Evolutionary conservation across 2,329 filamentous ascomycete species (phyloP), one percentile per base, ranked within the genome.

Genomic region (Tolypocladium nubicola): DNA sequence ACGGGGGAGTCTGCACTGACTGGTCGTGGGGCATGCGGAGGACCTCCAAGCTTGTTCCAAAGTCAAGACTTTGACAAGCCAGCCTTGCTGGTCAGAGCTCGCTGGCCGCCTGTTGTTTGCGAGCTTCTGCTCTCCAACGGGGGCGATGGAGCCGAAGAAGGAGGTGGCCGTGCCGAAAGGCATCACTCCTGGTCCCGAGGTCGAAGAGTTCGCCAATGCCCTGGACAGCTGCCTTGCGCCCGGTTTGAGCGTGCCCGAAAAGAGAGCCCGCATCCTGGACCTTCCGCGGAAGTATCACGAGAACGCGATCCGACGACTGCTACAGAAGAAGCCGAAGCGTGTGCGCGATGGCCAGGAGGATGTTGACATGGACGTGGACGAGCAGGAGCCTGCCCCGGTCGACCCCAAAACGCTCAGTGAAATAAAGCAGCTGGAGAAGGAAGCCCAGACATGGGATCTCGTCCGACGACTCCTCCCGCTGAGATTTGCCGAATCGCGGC

Each of bases 401-500:
- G 21, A 53, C 21, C 10, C 40, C 13, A 53, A 55, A 14, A 57
- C 63, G 5, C 38, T 59, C 21, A 64, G 66, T 16, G 65, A 70
- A 53, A 66, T 63, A 53, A 67, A 61, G 80, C 66, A 81, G 57
- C 87, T 90, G 79, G 85, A 95, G 70, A 81, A 88, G 61, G 94
- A 99, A 72, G 84, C 86, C 45, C 90, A 95, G 65, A 94, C 91
- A 0, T 99, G 94, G 94, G 86, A 95, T 67, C 78, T 97, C 35
- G 75, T 97, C 58, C 81, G 85, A 53, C 82, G 89, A 43, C 77
- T 96, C 60, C 79, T 96, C 55, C 84, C 87, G 13, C 71, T 90
- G 61, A 82, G 89, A 64, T 86, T 90, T 67, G 75, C 78, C 40
- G 60, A 67, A 19, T 60, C 63, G 30, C 61, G 60, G 30, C 16